These are phyloP conservation scores for Mimosa pudica DNA, from an alignment of 306 rosid genomes.

Conservation along the genomic window DNA sequence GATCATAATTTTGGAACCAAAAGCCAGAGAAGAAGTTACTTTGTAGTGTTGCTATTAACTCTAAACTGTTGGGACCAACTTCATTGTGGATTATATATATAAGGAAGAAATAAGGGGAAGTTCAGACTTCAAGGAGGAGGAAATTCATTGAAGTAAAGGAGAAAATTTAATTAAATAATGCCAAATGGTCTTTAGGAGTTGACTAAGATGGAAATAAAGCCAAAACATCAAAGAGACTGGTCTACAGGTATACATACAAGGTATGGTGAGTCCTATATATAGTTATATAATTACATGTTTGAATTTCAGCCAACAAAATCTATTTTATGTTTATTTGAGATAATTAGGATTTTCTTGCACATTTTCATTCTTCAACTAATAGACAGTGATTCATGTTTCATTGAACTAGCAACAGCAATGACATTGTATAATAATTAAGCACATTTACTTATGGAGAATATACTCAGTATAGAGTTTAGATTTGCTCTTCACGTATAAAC, in stretches of 20 bases:
- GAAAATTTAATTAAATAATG: neutral
- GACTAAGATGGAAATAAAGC: neutral
- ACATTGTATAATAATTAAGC: neutral
- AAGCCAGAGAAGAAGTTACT: neutral
- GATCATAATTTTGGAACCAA: conserved; percentile 12
- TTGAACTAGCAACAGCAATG: neutral
- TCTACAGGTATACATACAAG: neutral
- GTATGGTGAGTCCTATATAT: neutral
- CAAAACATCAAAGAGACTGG: neutral
- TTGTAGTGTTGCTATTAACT: conserved; percentile 1
- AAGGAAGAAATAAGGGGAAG: neutral
- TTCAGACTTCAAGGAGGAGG: neutral
- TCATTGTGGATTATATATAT: conserved; percentile 15
- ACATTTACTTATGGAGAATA: neutral
- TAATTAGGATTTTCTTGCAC: neutral
- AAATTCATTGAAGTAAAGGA: neutral
- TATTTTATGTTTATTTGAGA: neutral
- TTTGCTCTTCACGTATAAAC: neutral
- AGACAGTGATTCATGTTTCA: neutral
- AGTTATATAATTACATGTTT: neutral
- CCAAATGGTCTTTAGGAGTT: neutral
- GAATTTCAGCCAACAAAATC: neutral
- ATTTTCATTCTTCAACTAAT: neutral
- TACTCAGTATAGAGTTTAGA: neutral
- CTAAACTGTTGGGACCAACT: neutral